Base-by-base conservation (phyloP, 371 early-diverging fungal species). In the Haplosporangium sp. region DNA sequence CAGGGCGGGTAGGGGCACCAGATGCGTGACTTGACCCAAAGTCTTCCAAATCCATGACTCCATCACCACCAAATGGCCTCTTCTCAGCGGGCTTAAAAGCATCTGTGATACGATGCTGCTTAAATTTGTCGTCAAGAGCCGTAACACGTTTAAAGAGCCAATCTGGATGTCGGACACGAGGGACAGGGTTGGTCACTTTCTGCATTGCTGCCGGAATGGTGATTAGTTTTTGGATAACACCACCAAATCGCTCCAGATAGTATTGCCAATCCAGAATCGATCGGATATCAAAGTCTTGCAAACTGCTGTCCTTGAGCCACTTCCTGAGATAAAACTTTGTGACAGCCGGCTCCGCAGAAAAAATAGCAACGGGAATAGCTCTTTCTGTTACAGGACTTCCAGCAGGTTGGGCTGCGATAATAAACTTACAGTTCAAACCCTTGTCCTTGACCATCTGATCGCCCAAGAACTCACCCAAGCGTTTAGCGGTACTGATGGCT, bases 171-270 rank as follows among this genome's bases (percentile, higher is more conserved):
- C 87, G 84, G 3, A 99, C 92, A 35, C 99, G 88, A 17, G 96
- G 94, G 3, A 99, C 92, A 1, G 99, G 99, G 83, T 99, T 99
- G 6, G 87, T 42, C 4, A 99, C 92, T 35, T 92, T 90, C 84
- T 99, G 99, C 94, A 97, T 94, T 4, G 98, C 96, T 3, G 99
- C 99, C 4, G 99, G 99, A 74, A 99, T 98, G 4, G 99, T 96
- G 72, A 99, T 98, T 52, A 99, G 86, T 82, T 99, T 98, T 78
- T 96, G 97, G 74, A 99, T 94, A 1, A 97, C 96, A 34, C 93
- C 92, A 19, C 96, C 96, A 71, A 99, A 96, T 45, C 99, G 94
- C 72, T 98, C 98, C 65, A 95, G 72, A 82, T 99, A 99, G 85
- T 99, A 99, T 53, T 92, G 86, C 99, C 99, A 99, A 85, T 99